Evolutionary conservation across 140 eudicot genomes (phyloP).

Genomic region (Senecio squalidus): DNA sequence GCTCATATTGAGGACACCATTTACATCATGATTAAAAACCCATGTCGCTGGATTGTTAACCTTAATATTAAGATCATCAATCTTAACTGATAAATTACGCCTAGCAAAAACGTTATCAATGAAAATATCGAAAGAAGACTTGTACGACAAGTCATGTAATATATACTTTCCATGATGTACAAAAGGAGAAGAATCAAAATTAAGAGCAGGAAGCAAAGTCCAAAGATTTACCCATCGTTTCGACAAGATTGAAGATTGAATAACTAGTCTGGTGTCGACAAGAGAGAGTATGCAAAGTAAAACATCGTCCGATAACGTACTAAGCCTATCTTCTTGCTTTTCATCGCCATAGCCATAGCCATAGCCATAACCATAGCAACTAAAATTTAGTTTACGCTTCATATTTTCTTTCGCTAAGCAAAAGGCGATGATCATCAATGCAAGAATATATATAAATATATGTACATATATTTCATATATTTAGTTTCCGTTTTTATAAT

Average conservation of each 20-base stretch:
- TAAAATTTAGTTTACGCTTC: conserved; percentile 1
- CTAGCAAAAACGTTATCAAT: conserved; percentile 4
- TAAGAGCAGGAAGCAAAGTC: conserved; percentile 26
- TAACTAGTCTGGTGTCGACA: conserved; percentile 20
- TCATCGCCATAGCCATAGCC: conserved; percentile 15
- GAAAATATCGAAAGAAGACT: conserved; percentile 6
- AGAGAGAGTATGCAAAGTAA: conserved; percentile 18
- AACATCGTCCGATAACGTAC: conserved; percentile 18
- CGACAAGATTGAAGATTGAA: conserved; percentile 18
- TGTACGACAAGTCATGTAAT: neutral
- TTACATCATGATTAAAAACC: conserved; percentile 6
- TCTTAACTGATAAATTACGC: conserved; percentile 10
- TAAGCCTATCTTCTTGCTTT: conserved; percentile 18
- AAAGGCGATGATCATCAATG: too few species aligned
- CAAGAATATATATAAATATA: too few species aligned
- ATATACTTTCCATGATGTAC: neutral
- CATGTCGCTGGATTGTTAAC: conserved; percentile 5
- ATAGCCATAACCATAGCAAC: neutral
- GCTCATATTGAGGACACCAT: neutral
- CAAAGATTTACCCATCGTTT: conserved; percentile 30
- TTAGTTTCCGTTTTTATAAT: too few species aligned
- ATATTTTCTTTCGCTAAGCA: neutral
- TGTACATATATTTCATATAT: too few species aligned
- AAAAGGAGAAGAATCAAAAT: conserved; percentile 12
- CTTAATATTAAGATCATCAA: conserved; percentile 11